Evolutionary conservation across 768 basidiomycete genomes (phyloP), one percentile per base, ranked within the genome.

Genomic region (Calvatia gigantea): DNA sequence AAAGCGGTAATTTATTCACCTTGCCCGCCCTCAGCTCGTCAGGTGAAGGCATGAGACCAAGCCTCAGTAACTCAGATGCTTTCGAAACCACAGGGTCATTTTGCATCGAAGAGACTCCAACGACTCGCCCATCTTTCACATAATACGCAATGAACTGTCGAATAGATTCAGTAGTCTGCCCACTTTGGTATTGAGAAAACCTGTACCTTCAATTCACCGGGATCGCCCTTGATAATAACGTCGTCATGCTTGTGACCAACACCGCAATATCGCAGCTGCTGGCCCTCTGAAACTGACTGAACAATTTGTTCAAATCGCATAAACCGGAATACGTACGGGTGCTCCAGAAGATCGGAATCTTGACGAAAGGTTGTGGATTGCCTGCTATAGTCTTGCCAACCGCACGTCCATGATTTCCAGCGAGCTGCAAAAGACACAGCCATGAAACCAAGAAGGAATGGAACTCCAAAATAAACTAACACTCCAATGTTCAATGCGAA

Each of bases 401-500:
- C 14, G 87, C 83, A 47, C 92, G 82, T 2, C 92, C 94, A 56
- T 89, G 87, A 68, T 95, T 94, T 44, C 85, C 84, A 14, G 93
- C 92, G 55, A 94, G 87, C 85, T 87, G 37, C 5, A 51, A 33
- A 7, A 2, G 15, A 33, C 39, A 56, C 46, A 31, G 44, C 15
- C 2, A 43, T 56, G 21, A 44, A 44, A 51, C 32, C 7, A 51
- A 49, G 14, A 23, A 42, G 27, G 9, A 17, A n/a, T 38, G 37
- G 9, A 29, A n/a, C 7, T 46, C 9, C 39, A 23, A 1, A 42
- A 21, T 51, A 32, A 17, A 56, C 14, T 19, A 59, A 87, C 91
- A 71, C 93, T 93, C 92, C 94, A 96, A 69, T 96, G 94, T 69
- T 96, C 93, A 55, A 95, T 85, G 46, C 92, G 73, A 25, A 73